Base-by-base conservation (phyloP, 1,284 basidiomycete species). In the Malassezia japonica region DNA sequence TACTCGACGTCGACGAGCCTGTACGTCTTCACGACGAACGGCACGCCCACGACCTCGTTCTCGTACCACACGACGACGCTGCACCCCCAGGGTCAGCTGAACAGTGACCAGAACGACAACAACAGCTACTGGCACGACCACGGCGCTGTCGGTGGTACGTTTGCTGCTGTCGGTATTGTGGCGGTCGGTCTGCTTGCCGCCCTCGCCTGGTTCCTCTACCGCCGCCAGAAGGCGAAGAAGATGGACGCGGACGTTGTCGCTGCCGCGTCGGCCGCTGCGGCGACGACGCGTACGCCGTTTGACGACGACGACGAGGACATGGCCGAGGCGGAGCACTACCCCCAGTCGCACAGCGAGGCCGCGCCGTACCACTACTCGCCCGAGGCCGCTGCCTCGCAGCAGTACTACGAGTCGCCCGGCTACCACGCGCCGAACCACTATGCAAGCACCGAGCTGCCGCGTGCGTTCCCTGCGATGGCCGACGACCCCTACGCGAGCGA, bases 231-330 rank as follows among this genome's bases (percentile, higher is more conserved):
- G 48, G 59, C 62, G 13, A 62, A 69, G 57, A 62, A 58, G 40
- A 72, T 72, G 70, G 70, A 72, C 45, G 67, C 66, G 31, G 70
- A 72, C 39, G 68, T 72, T 10, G 60, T 68, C 13, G 68, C 68
- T 9, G 70, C 70, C 16, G 68, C 70, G 23, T 65, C 66, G 2
- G 70, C 70, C 21, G 70, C 68, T 10, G 65, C 64, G 4, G 70
- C 70, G 3, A 71, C 65, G 21, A 67, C 56, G 34, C 51, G 70
- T 20, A 70, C 68, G 18, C 70, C 70, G 9, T 72, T 72, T 43
- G 70, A 72, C 46, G 69, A 71, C 36, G 70, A 72, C 37, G 70
- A 72, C 45, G 68, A 69, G 7, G 70, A 71, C 48, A 65, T 70
- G 65, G 8, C 25, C 15, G 12, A 32, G 21, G 34, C 5, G 27